Evolutionary conservation across 768 basidiomycete genomes (phyloP), one percentile per base, ranked within the genome.

Genomic region (Ramaria sp.): DNA sequence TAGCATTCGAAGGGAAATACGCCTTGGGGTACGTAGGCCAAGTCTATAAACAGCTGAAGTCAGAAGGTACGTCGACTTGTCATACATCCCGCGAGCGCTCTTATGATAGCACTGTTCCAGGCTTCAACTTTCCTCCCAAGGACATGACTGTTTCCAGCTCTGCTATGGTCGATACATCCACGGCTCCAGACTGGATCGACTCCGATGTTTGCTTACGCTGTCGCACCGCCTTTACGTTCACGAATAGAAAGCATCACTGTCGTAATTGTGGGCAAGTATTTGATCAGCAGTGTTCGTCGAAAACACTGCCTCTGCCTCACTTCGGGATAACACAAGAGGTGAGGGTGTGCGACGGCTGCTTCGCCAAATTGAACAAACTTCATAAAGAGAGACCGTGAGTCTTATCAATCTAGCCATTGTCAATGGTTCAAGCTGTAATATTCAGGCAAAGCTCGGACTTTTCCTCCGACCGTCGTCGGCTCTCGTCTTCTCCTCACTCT

Each of bases 221-320:
- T 67, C 80, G 96, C 16, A 83, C 87, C 0, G 66, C 89, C 0
- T 99, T 99, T 68, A 80, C 83, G 0, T 93, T 97, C 65, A 96
- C 93, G 28, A 98, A 98, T 65, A 79, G 96, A 49, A 97, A 97
- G 65, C 96, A 99, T 62, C 96, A 99, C 63, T 99, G 96, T 65
- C 82, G 96, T 13, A 97, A 97, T 66, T 99, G 96, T 69, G 96
- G 96, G 7, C 84, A 86, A 65, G 92, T 98, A 13, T 98, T 96
- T 64, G 95, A 97, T 69, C 91, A 94, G 52, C 76, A 81, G 39
- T 99, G 96, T 66, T 94, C 91, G 0, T 83, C 87, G 32, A 88
- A 91, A 67, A 71, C 76, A 2, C 79, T 90, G 67, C 73, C 90
- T 0, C 74, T 98, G 22, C 95, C 96, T 3, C 88, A 93, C 65